Conservation (phyloP, 306 rosid genomes). For the Prosopis cineraria region DNA sequence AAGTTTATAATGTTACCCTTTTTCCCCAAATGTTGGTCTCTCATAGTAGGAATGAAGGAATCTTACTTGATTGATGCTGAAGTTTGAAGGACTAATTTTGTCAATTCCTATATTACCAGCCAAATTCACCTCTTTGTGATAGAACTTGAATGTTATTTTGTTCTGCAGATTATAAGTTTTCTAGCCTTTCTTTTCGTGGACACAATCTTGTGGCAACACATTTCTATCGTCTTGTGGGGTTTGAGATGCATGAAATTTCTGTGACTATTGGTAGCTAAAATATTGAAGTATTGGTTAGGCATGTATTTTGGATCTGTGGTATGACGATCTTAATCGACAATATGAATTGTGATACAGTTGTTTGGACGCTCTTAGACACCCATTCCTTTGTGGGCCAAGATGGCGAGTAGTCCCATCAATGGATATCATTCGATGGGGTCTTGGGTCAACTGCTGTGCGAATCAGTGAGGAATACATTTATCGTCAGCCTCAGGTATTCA, state of each 20-base stretch:
- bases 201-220: conserved; percentile 28
- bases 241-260: conserved; percentile 9
- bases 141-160: not conserved
- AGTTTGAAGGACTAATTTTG: not conserved
- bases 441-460: conserved; percentile 87
- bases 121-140: not conserved
- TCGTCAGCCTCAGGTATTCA: conserved; percentile 83
- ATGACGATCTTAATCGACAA: conserved; percentile 8
- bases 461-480: conserved; percentile 94
- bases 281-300: conserved; percentile 13
- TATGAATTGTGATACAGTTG: conserved; percentile 61
- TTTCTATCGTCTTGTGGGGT: not conserved
- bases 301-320: conserved; percentile 19
- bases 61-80: not conserved
- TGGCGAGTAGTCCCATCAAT: conserved; percentile 93
- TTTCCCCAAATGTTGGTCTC: not conserved
- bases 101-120: not conserved
- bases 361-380: conserved; percentile 96
- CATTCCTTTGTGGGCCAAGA: conserved; percentile 96
- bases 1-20: not conserved
- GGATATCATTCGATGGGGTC: conserved; percentile 95
- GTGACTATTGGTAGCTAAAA: conserved; percentile 1
- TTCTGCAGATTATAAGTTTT: not conserved
- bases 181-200: conserved; percentile 18
- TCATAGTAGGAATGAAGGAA: not conserved